A percentile compares a stretch with the other conserved stretches of the same genome.
Evolutionary conservation across 1,284 basidiomycete species (phyloP).

Genomic region (Moniliophthora roreri): DNA sequence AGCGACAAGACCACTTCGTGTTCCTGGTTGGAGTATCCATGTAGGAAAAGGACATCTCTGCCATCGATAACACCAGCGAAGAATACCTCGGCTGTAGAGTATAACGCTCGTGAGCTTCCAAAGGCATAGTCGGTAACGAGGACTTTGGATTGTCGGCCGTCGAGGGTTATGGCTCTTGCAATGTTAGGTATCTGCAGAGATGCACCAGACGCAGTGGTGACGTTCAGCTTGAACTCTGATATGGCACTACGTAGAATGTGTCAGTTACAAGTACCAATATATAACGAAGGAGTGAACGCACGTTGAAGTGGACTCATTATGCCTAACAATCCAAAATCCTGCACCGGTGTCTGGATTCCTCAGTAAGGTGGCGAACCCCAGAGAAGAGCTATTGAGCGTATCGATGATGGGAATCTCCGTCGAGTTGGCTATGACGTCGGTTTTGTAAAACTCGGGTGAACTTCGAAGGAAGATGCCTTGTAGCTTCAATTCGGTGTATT

Average conservation of each 20-base stretch:
- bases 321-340: slow-evolving; percentile 71
- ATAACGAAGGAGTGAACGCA: slow-evolving; percentile 30
- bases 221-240: slow-evolving; percentile 54
- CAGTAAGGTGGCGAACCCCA: slow-evolving; percentile 60
- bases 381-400: slow-evolving; percentile 30
- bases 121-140: slow-evolving; percentile 68
- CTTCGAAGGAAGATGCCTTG: slow-evolving; percentile 75
- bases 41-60: slow-evolving; percentile 69
- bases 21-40: slow-evolving; percentile 56
- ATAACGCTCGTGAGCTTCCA: slow-evolving; percentile 53
- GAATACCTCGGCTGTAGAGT: slow-evolving; percentile 67
- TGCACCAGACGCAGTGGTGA: slow-evolving; percentile 48
- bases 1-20: slow-evolving; percentile 57
- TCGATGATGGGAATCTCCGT: slow-evolving; percentile 46
- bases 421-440: slow-evolving; percentile 63
- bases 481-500: slow-evolving; percentile 74
- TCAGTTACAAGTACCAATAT: slow-evolving; percentile 1
- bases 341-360: slow-evolving; percentile 64
- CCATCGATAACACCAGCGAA: slow-evolving; percentile 67
- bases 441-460: slow-evolving; percentile 75
- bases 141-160: slow-evolving; percentile 69
- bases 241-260: slow-evolving; percentile 34
- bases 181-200: slow-evolving; percentile 54
- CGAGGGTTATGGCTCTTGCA: slow-evolving; percentile 53
- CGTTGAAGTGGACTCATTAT: slow-evolving; percentile 66